Conservation (phyloP, 352 stramenopile species). For the Pythium folliculosum region DNA sequence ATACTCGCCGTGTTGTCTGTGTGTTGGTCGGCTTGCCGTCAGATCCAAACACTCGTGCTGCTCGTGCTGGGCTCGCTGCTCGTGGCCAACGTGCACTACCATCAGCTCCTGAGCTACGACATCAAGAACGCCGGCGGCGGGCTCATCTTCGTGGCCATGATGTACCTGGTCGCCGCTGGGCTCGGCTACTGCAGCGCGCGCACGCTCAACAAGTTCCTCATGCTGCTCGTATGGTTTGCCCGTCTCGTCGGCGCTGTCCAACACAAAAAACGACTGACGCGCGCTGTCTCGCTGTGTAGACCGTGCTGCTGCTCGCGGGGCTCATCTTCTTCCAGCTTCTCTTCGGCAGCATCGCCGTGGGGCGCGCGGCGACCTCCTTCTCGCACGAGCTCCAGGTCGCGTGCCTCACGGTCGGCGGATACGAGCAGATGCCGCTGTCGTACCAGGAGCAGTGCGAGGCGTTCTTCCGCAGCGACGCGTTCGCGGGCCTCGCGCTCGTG, state of each 20-base stretch:
- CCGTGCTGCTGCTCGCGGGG: conserved; percentile 43
- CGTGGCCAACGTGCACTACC: conserved; percentile 56
- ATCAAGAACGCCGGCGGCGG: conserved; percentile 61
- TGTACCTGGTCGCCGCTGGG: conserved; percentile 50
- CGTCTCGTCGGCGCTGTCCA: no score
- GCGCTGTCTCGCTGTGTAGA: conserved; percentile 24
- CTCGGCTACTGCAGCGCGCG: conserved; percentile 56
- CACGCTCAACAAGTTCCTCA: conserved; percentile 79
- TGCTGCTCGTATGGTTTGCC: conserved; percentile 35
- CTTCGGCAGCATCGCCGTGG: conserved; percentile 57
- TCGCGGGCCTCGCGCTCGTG: conserved; percentile 60
- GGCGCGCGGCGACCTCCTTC: conserved; percentile 32
- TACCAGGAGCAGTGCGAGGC: conserved; percentile 45
- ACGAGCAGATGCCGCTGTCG: conserved; percentile 38
- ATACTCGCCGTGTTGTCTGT: neutral
- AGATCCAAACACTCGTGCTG: conserved; percentile 61
- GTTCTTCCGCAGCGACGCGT: conserved; percentile 62
- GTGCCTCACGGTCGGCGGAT: conserved; percentile 66
- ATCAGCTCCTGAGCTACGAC: conserved; percentile 52
- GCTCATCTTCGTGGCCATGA: conserved; percentile 63
- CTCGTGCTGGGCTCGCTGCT: conserved; percentile 51
- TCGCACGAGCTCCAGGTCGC: conserved; percentile 42
- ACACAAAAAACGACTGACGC: neutral
- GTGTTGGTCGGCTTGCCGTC: neutral
- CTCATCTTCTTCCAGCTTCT: conserved; percentile 66